A percentile compares a stretch with the other conserved stretches of the same genome.
These are phyloP conservation scores for Dispira parvispora DNA, from an alignment of 192 early-diverging fungal genomes.

Conservation along the genomic window DNA sequence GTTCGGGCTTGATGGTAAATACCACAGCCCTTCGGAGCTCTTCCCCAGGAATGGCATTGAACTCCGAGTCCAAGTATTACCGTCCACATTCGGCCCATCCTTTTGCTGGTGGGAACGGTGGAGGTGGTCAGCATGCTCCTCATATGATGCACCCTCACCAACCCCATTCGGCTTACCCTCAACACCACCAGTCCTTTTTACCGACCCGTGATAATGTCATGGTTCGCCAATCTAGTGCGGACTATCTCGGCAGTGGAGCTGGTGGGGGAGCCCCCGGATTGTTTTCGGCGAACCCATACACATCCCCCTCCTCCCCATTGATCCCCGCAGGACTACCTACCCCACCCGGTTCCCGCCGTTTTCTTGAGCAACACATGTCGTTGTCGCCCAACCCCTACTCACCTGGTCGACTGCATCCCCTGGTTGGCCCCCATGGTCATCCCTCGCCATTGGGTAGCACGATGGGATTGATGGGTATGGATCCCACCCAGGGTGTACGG, in stretches of 20 bases:
- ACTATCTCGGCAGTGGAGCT: neutral
- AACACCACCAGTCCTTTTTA: neutral
- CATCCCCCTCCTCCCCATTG: constrained; percentile 1
- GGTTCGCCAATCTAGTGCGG: neutral
- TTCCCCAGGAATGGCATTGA: too few species aligned
- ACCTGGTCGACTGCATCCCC: neutral
- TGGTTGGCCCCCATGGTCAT: constrained; percentile 5
- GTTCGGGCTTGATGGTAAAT: neutral
- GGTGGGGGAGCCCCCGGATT: neutral
- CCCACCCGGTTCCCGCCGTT: constrained; percentile 9
- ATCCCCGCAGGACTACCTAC: constrained; percentile 3
- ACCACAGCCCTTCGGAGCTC: neutral
- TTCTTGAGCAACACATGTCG: neutral
- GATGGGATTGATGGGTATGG: constrained; percentile 11
- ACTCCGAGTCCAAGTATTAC: neutral
- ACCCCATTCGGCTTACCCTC: neutral
- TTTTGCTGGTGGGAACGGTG: neutral
- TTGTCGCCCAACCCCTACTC: constrained; percentile 1
- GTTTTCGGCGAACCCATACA: constrained; percentile 1
- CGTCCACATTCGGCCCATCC: constrained; percentile 7
- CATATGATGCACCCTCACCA: neutral
- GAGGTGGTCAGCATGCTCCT: neutral
- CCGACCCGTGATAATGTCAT: neutral
- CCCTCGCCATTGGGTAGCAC: neutral
- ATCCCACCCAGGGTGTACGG: constrained; percentile 44